phyloP scores from a whole-genome alignment of 495 filamentous ascomycete genomes.

The Thermothielavioides terrestris region DNA sequence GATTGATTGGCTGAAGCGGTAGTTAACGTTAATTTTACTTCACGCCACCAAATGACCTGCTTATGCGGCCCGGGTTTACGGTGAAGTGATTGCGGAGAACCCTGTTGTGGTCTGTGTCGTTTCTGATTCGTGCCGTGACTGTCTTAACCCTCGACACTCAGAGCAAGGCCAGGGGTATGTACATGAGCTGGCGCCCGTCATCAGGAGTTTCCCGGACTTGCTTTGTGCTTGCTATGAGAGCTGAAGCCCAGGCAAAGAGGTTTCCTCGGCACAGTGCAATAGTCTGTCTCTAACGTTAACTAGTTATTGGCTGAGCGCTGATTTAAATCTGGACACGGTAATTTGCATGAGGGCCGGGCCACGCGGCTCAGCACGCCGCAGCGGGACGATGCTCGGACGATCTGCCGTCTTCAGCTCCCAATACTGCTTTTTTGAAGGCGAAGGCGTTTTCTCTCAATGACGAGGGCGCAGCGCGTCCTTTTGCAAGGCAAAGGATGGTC shows the following conservation, averaged over 20 bases:
- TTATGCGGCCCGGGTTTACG: background rate
- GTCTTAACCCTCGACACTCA: too few relatives aligned
- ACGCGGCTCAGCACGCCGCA: background rate
- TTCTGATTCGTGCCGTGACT: constrained; percentile 1
- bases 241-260: too few relatives aligned
- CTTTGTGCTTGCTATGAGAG: background rate
- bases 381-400: background rate
- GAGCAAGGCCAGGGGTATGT: too few relatives aligned
- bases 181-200: too few relatives aligned
- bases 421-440: too few relatives aligned
- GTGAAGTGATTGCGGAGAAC: constrained; percentile 1
- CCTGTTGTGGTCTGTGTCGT: background rate
- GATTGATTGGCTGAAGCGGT: background rate
- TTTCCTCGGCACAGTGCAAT: too few relatives aligned
- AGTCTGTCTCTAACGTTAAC: too few relatives aligned
- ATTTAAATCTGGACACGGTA: too few relatives aligned
- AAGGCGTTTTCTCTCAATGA: too few relatives aligned
- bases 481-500: too few relatives aligned
- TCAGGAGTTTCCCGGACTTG: background rate
- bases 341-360: background rate
- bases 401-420: background rate
- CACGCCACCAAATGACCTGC: constrained; percentile 5
- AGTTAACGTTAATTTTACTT: background rate
- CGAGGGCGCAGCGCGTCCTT: too few relatives aligned
- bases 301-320: too few relatives aligned